Evolutionary conservation across 2,329 filamentous ascomycete species (phyloP).

Genomic region (Rugonectria rugulosa): DNA sequence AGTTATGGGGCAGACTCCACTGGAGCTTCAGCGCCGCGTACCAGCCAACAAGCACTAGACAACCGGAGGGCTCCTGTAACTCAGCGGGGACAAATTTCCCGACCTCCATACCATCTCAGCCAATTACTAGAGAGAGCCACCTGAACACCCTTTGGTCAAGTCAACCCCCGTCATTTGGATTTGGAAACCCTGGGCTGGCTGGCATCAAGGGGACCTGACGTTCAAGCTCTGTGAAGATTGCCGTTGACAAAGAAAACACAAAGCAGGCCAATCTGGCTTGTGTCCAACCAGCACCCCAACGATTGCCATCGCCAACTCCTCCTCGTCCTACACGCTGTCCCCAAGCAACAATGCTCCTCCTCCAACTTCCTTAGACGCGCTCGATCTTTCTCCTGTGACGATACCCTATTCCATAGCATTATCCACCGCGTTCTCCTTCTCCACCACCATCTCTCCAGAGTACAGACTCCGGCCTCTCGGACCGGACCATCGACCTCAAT

Average conservation of each 20-base stretch:
- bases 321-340: not conserved
- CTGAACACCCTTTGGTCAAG: constrained; percentile 11
- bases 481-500: constrained; percentile 1
- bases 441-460: constrained; percentile 14
- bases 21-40: constrained; percentile 17
- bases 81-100: constrained; percentile 46
- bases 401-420: constrained; percentile 21
- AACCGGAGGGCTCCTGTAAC: too few relatives aligned
- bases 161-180: constrained; percentile 15
- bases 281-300: constrained; percentile 21
- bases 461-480: constrained; percentile 2
- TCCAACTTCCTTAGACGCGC: constrained; percentile 34
- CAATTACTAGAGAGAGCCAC: constrained; percentile 20
- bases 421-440: constrained; percentile 28
- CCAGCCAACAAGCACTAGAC: constrained; percentile 7
- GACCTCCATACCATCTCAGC: constrained; percentile 42
- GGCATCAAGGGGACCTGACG: constrained; percentile 35
- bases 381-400: constrained; percentile 30
- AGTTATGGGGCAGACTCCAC: constrained; percentile 18
- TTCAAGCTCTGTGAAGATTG: constrained; percentile 27
- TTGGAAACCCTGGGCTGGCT: constrained; percentile 26
- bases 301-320: constrained; percentile 8
- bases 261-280: constrained; percentile 7
- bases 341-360: constrained; percentile 40
- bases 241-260: constrained; percentile 17